phyloP scores from a whole-genome alignment of 352 stramenopile genomes.

The Phytophthora chlamydospora region DNA sequence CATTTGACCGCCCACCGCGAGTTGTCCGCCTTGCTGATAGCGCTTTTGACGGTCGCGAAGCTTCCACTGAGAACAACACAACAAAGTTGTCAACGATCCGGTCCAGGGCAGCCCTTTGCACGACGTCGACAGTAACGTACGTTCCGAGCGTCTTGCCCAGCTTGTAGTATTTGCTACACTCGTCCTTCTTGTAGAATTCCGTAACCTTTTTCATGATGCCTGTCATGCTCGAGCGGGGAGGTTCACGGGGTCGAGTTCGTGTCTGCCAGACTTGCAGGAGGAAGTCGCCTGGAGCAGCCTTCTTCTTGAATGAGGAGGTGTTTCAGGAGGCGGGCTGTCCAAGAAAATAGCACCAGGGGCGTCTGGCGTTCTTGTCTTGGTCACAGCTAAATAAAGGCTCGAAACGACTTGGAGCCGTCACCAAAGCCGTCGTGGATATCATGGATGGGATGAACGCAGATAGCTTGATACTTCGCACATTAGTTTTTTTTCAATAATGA shows the following conservation, averaged over 20 bases:
- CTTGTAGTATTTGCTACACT: conserved; percentile 91
- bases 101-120: neutral
- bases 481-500: no score
- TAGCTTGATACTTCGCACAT: no score
- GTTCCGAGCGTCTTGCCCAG: conserved; percentile 88
- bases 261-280: neutral
- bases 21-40: conserved; percentile 78
- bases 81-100: conserved; percentile 1
- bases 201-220: conserved; percentile 87
- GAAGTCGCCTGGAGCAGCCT: conserved; percentile 16
- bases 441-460: no score
- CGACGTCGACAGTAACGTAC: conserved; percentile 47
- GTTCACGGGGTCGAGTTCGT: neutral
- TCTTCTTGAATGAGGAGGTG: conserved; percentile 33
- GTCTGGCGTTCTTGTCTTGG: neutral
- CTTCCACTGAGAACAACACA: conserved; percentile 53
- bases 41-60: conserved; percentile 88
- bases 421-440: no score
- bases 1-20: conserved; percentile 86
- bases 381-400: no score
- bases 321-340: conserved; percentile 5
- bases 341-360: conserved; percentile 11
- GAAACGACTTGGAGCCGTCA: no score
- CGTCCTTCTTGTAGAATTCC: conserved; percentile 89
- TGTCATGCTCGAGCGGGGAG: conserved; percentile 48